Percentiles rank a stretch among this genome's conserved stretches.
phyloP scores from a whole-genome alignment of 2,329 filamentous ascomycete genomes.

The Apiospora koreana region DNA sequence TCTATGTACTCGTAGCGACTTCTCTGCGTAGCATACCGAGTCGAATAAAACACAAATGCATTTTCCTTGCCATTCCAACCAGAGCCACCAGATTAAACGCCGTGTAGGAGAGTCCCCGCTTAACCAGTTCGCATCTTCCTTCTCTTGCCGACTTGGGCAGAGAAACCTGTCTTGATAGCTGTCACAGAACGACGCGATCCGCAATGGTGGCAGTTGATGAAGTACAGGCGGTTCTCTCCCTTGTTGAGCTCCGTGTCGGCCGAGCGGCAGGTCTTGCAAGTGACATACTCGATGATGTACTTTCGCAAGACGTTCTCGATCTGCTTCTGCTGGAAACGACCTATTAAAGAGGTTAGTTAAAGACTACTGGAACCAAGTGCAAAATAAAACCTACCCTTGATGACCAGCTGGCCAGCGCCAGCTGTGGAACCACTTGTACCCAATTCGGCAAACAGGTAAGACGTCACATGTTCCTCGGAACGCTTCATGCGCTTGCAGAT shows the following conservation, averaged over 20 bases:
- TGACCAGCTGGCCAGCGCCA: slow-evolving; percentile 88
- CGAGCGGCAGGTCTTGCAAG: slow-evolving; percentile 96
- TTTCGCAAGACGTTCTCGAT: slow-evolving; percentile 95
- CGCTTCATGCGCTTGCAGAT: slow-evolving; percentile 99
- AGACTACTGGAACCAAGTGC: neutral
- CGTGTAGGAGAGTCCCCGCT: neutral
- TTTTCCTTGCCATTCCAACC: slow-evolving; percentile 3
- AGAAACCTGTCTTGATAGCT: slow-evolving; percentile 99
- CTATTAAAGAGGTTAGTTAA: neutral
- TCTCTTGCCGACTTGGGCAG: slow-evolving; percentile 97
- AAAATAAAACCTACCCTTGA: slow-evolving; percentile 68
- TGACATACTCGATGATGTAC: slow-evolving; percentile 98
- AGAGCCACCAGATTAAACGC: slow-evolving; percentile 9
- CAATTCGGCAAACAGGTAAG: slow-evolving; percentile 96
- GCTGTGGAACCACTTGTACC: slow-evolving; percentile 96
- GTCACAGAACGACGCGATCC: slow-evolving; percentile 84
- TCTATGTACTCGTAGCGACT: slow-evolving; percentile 6
- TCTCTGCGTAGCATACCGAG: neutral
- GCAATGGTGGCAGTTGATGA: slow-evolving; percentile 94
- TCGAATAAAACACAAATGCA: neutral
- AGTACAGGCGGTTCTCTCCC: slow-evolving; percentile 98
- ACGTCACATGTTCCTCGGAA: slow-evolving; percentile 94
- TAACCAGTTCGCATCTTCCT: slow-evolving; percentile 68
- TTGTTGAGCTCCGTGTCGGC: slow-evolving; percentile 96
- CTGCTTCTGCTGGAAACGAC: slow-evolving; percentile 97